phyloP scores from a whole-genome alignment of 495 filamentous ascomycete genomes.

The Melanomma pulvis-pyrius region DNA sequence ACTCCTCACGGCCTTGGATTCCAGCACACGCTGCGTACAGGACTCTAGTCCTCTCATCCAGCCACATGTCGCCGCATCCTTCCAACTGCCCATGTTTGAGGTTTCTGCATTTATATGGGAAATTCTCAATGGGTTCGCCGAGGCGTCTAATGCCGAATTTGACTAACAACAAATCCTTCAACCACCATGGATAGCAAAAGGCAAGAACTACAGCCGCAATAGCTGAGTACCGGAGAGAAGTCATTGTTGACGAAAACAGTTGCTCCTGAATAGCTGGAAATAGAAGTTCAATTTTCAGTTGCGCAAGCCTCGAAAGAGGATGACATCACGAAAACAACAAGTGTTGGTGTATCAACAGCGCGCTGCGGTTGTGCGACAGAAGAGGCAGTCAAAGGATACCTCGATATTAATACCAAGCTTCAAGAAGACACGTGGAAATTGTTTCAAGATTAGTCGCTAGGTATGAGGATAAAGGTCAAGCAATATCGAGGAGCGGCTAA shows the following conservation, averaged over 20 bases:
- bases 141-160: neutral
- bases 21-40: conserved; percentile 48
- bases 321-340: too few species aligned
- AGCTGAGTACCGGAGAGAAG: neutral
- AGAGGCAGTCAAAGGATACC: neutral
- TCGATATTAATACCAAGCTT: neutral
- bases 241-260: neutral
- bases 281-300: too few species aligned
- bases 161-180: conserved; percentile 1
- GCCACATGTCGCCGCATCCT: conserved; percentile 50
- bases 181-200: conserved; percentile 2
- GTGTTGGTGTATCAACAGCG: neutral
- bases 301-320: too few species aligned
- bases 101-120: conserved; percentile 10
- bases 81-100: conserved; percentile 41
- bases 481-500: neutral
- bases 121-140: conserved; percentile 12
- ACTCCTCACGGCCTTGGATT: conserved; percentile 33
- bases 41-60: conserved; percentile 43
- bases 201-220: neutral
- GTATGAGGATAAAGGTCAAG: neutral
- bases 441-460: neutral
- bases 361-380: neutral
- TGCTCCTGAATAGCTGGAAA: neutral
- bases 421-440: neutral